Evolutionary conservation across 1,139 yeast species (phyloP).

Genomic region (Ogataea hybrid): DNA sequence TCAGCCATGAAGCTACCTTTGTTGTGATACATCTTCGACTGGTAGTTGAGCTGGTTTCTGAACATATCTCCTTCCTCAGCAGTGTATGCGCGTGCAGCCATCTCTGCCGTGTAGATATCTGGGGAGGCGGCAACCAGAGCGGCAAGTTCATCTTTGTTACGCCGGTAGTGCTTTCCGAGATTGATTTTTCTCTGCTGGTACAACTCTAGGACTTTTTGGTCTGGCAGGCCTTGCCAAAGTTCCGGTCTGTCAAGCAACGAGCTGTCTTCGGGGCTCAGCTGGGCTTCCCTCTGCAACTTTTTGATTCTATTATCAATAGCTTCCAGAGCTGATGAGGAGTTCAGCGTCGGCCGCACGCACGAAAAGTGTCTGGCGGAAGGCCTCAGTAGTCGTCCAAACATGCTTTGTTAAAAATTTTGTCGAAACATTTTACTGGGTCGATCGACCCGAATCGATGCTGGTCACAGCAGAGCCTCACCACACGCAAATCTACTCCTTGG

Average conservation of each 20-base stretch:
- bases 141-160: conserved; percentile 45
- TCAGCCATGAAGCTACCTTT: conserved; percentile 31
- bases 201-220: conserved; percentile 58
- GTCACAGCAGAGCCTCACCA: too few relatives aligned
- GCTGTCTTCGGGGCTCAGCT: conserved; percentile 20
- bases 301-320: conserved; percentile 9
- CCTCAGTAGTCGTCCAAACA: conserved; percentile 12
- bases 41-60: conserved; percentile 32
- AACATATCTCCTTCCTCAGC: conserved; percentile 35
- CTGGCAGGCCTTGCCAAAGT: conserved; percentile 66
- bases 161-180: conserved; percentile 57
- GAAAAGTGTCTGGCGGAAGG: conserved; percentile 5
- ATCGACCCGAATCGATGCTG: conserved; percentile 1
- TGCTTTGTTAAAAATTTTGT: conserved; percentile 8
- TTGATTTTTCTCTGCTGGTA: conserved; percentile 56
- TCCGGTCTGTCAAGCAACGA: conserved; percentile 45
- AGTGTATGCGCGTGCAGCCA: conserved; percentile 33
- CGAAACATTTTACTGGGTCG: conserved; percentile 10
- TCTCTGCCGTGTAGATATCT: conserved; percentile 26
- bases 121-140: conserved; percentile 41
- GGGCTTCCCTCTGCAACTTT: conserved; percentile 12
- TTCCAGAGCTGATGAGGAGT: conserved; percentile 5
- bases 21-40: conserved; percentile 30
- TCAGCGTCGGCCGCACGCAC: conserved; percentile 3
- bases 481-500: too few relatives aligned